These are phyloP conservation scores for Phalaenopsis aphrodite DNA, from an alignment of 106 monocot genomes.

Conservation along the genomic window DNA sequence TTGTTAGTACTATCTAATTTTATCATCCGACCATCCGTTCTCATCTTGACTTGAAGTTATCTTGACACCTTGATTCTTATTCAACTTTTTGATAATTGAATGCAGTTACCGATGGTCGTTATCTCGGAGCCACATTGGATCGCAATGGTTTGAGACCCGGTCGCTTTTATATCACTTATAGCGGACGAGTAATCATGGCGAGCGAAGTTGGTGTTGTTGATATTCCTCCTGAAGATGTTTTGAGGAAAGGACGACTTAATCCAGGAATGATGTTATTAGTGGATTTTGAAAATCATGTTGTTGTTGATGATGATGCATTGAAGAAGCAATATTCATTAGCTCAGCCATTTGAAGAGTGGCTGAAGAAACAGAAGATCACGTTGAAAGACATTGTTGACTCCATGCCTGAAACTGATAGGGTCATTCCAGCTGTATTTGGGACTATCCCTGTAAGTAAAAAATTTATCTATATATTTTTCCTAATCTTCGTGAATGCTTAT, in stretches of 20 bases:
- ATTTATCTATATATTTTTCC: background rate
- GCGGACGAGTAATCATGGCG: conserved; percentile 90
- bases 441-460: conserved; percentile 44
- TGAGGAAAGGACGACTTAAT: conserved; percentile 85
- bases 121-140: conserved; percentile 97
- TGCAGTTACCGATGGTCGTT: conserved; percentile 97
- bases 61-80: background rate
- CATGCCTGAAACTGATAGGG: conserved; percentile 52
- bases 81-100: background rate
- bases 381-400: conserved; percentile 70
- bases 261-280: conserved; percentile 99
- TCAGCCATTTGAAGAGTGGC: conserved; percentile 88
- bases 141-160: conserved; percentile 96
- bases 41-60: no score
- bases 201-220: conserved; percentile 99
- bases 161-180: conserved; percentile 86
- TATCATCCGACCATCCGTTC: no score
- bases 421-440: conserved; percentile 47
- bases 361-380: conserved; percentile 74
- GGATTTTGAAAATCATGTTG: conserved; percentile 89
- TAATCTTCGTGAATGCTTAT: background rate
- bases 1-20: no score
- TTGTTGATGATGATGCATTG: conserved; percentile 94
- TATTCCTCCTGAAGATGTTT: conserved; percentile 79
- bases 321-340: conserved; percentile 89